A percentile compares a stretch with the other conserved stretches of the same genome.
phyloP scores from a whole-genome alignment of 2,329 filamentous ascomycete genomes.

The Ceratocystis cubensis region DNA sequence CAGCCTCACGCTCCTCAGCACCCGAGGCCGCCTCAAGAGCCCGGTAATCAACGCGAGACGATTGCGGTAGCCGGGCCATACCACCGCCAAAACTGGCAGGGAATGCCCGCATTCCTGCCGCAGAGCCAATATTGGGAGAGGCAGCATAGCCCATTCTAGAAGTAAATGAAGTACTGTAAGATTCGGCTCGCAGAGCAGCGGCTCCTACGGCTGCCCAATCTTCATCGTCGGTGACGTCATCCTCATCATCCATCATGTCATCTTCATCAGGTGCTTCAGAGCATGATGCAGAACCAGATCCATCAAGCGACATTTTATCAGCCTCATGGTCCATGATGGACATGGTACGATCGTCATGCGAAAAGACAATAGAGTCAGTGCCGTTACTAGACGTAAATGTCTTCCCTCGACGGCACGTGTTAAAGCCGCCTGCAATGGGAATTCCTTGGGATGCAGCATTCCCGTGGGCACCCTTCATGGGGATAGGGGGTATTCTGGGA shows the following conservation, averaged over 20 bases:
- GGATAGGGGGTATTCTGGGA: slow-evolving; percentile 28
- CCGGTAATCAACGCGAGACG: slow-evolving; percentile 26
- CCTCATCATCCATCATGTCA: slow-evolving; percentile 59
- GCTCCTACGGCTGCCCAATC: slow-evolving; percentile 89
- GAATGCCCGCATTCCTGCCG: slow-evolving; percentile 37
- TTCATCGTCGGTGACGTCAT: slow-evolving; percentile 86
- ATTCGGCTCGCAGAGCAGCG: slow-evolving; percentile 61
- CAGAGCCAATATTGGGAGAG: slow-evolving; percentile 37
- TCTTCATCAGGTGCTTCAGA: slow-evolving; percentile 59
- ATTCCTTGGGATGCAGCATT: slow-evolving; percentile 34
- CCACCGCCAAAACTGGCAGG: slow-evolving; percentile 34
- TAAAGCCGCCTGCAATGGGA: slow-evolving; percentile 38
- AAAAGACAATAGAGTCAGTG: slow-evolving; percentile 58
- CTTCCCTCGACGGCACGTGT: slow-evolving; percentile 31
- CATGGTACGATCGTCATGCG: slow-evolving; percentile 53
- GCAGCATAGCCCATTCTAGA: slow-evolving; percentile 29
- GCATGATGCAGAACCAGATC: slow-evolving; percentile 58
- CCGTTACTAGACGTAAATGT: slow-evolving; percentile 49
- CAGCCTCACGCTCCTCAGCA: slow-evolving; percentile 66
- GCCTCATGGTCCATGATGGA: slow-evolving; percentile 72
- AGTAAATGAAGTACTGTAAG: slow-evolving; percentile 43
- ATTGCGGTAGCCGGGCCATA: slow-evolving; percentile 43
- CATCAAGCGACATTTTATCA: slow-evolving; percentile 85
- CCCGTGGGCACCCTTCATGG: slow-evolving; percentile 27
- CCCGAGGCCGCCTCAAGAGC: slow-evolving; percentile 41